phyloP scores from a whole-genome alignment of 164 flowering plant genomes.

The Magnolia changhungtana region DNA sequence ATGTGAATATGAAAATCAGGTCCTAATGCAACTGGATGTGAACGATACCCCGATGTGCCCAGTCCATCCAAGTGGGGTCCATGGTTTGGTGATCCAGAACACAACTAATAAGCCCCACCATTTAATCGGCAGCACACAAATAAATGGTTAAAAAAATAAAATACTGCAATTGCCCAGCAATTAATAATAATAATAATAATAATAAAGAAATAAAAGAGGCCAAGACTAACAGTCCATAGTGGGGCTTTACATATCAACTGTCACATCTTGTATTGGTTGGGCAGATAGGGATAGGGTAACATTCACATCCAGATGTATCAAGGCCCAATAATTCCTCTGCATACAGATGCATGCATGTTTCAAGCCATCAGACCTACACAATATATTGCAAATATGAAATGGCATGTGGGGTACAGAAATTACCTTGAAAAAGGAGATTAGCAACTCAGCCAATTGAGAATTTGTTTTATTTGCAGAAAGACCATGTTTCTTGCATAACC shows the following conservation, averaged over 20 bases:
- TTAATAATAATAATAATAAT: no score
- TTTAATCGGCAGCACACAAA: no score
- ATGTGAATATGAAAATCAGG: neutral
- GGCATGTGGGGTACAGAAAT: neutral
- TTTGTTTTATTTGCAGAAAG: constrained; percentile 37
- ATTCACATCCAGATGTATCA: neutral
- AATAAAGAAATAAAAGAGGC: no score
- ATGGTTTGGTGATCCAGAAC: neutral
- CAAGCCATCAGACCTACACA: neutral
- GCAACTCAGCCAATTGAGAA: constrained; percentile 25
- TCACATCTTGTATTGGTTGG: no score
- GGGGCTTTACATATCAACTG: no score
- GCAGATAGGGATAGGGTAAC: neutral
- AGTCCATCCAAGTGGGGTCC: neutral
- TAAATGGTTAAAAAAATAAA: no score
- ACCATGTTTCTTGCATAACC: constrained; percentile 44
- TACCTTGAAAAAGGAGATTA: constrained; percentile 33
- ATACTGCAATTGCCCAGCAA: no score
- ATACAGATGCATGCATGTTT: neutral
- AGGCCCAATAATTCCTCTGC: neutral
- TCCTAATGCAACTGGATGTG: neutral
- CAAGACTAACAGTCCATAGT: no score
- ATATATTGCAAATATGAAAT: neutral
- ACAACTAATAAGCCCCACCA: neutral
- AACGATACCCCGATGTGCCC: neutral